Conservation (phyloP, 257 asterid genomes). For the Capsicum chinense region DNA sequence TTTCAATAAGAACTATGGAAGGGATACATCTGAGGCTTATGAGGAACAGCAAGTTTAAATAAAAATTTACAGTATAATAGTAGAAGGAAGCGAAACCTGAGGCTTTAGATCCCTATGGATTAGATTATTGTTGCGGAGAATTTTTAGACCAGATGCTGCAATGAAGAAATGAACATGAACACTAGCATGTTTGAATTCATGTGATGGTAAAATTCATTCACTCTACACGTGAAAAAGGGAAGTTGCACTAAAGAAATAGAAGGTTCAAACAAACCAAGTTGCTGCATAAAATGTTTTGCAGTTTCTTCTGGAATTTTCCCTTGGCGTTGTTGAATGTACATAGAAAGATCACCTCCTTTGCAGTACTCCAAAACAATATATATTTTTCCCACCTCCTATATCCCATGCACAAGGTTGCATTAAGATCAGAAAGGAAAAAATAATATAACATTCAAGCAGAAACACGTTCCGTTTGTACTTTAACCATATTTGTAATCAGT, state of each 20-base stretch:
- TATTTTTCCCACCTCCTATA: constrained; percentile 83
- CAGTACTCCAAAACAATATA: constrained; percentile 89
- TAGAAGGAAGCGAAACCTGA: constrained; percentile 61
- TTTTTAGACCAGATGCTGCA: constrained; percentile 88
- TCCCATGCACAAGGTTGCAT: constrained; percentile 35
- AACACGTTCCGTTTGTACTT: neutral
- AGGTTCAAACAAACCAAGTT: constrained; percentile 61
- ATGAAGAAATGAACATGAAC: constrained; percentile 29
- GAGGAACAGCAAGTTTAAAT: neutral
- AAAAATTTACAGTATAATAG: neutral
- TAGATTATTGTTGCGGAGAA: constrained; percentile 79
- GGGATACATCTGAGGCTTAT: neutral
- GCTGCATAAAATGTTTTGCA: constrained; percentile 91
- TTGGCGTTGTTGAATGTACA: constrained; percentile 66
- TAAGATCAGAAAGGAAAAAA: constrained; percentile 28
- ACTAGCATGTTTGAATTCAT: constrained; percentile 20
- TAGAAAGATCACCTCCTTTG: constrained; percentile 93
- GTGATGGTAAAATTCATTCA: constrained; percentile 19
- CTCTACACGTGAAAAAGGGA: neutral
- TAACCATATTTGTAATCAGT: neutral
- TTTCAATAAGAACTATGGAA: neutral
- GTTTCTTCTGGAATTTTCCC: constrained; percentile 84
- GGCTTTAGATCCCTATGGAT: constrained; percentile 97
- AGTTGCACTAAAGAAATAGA: neutral
- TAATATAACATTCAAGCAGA: neutral